A percentile compares a stretch with the other conserved stretches of the same genome.
Evolutionary conservation across 2,329 filamentous ascomycete species (phyloP).

Genomic region (Pleomassaria siparia): DNA sequence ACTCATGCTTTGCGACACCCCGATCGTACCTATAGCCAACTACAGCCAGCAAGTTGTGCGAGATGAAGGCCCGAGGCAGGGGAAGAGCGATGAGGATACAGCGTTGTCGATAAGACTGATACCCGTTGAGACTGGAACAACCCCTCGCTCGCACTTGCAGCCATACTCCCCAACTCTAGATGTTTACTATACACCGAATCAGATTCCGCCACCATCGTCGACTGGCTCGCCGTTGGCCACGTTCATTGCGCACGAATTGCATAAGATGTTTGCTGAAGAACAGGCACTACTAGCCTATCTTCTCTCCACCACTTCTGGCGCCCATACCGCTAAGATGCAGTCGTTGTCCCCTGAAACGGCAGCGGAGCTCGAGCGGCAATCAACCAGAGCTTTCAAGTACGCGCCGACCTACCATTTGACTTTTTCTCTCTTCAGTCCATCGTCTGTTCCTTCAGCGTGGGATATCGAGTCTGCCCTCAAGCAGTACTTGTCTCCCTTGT

Average conservation of each 20-base stretch:
- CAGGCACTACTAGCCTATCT: conserved; percentile 70
- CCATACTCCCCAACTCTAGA: conserved; percentile 72
- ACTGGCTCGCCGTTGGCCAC: conserved; percentile 73
- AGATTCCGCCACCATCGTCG: conserved; percentile 66
- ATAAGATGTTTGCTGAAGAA: conserved; percentile 81
- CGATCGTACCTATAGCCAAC: conserved; percentile 32
- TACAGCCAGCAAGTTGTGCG: conserved; percentile 32
- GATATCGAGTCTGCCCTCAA: conserved; percentile 81
- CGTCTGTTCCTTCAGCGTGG: conserved; percentile 79
- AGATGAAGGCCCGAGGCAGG: conserved; percentile 26
- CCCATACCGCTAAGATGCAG: conserved; percentile 49
- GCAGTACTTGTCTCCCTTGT: conserved; percentile 77
- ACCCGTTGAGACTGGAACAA: conserved; percentile 57
- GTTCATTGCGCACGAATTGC: conserved; percentile 77
- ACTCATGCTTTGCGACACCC: conserved; percentile 59
- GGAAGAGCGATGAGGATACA: conserved; percentile 49
- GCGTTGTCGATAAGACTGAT: conserved; percentile 72
- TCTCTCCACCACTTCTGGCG: conserved; percentile 49
- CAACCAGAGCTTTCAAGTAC: conserved; percentile 85
- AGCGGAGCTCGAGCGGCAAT: conserved; percentile 65
- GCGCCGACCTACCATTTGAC: conserved; percentile 93
- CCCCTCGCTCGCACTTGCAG: conserved; percentile 64
- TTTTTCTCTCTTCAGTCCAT: conserved; percentile 89
- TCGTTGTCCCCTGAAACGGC: conserved; percentile 49
- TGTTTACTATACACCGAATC: conserved; percentile 72